Conservation (phyloP, 2,329 filamentous ascomycete species). For the Dothideomycetes sp. region DNA sequence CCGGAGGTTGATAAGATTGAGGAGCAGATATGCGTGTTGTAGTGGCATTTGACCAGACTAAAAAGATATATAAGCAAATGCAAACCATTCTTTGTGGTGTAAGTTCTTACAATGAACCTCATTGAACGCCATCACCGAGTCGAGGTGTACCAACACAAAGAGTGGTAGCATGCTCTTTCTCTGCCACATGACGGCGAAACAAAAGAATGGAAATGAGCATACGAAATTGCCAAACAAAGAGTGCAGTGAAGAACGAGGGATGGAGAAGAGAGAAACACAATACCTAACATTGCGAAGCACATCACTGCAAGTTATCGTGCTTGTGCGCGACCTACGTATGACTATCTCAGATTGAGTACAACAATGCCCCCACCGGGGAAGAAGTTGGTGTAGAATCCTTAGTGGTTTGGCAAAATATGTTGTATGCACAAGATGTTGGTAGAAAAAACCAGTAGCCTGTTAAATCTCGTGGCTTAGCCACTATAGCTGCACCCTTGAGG, state of each 20-base stretch:
- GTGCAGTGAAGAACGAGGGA: constrained; percentile 2
- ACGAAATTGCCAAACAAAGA: constrained; percentile 2
- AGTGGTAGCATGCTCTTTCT: not conserved
- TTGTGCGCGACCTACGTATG: too few relatives aligned
- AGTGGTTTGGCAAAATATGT: too few relatives aligned
- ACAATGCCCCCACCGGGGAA: too few relatives aligned
- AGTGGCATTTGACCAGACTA: constrained; percentile 1
- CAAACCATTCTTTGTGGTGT: not conserved
- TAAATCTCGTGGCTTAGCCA: too few relatives aligned
- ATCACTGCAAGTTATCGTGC: too few relatives aligned
- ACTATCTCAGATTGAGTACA: too few relatives aligned
- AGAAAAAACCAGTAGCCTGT: too few relatives aligned
- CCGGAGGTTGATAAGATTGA: constrained; percentile 1
- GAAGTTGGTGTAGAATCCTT: too few relatives aligned
- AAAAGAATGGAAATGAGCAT: constrained; percentile 5
- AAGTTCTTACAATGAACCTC: not conserved
- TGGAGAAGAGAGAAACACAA: too few relatives aligned
- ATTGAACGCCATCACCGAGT: not conserved
- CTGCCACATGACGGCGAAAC: constrained; percentile 5
- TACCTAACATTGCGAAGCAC: too few relatives aligned
- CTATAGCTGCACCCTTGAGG: too few relatives aligned
- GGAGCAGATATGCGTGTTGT: constrained; percentile 1
- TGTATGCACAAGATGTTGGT: too few relatives aligned
- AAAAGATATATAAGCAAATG: constrained; percentile 5
- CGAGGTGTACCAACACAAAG: constrained; percentile 2